phyloP scores from a whole-genome alignment of 495 filamentous ascomycete species.

The Neurospora sp. region DNA sequence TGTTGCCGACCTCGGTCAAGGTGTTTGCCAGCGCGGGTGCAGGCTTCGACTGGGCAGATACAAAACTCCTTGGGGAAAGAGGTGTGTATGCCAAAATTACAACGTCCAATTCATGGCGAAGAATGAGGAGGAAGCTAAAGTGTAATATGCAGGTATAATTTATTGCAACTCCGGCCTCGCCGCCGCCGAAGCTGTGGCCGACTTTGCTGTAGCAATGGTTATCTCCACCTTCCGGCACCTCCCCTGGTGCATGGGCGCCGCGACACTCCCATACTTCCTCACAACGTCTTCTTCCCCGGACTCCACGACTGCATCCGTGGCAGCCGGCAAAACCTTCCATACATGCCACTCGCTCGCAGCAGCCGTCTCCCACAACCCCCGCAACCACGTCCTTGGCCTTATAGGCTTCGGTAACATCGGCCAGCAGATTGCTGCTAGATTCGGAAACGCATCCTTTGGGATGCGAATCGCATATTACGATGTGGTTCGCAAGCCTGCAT shows the following conservation, averaged over 20 bases:
- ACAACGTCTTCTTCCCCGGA: background rate
- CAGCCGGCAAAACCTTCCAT: constrained; percentile 27
- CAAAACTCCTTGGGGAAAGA: constrained; percentile 51
- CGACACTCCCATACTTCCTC: constrained; percentile 26
- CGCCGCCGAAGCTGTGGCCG: constrained; percentile 58
- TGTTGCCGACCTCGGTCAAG: constrained; percentile 54
- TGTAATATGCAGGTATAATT: constrained; percentile 40
- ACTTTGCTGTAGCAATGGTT: constrained; percentile 53
- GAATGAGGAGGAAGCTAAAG: background rate
- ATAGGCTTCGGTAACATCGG: constrained; percentile 64
- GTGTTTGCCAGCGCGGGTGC: constrained; percentile 66
- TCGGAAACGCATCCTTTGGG: constrained; percentile 41
- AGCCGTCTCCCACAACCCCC: constrained; percentile 47
- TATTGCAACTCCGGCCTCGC: constrained; percentile 64
- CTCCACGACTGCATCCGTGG: background rate
- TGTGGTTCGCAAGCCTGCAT: constrained; percentile 42
- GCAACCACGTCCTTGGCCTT: constrained; percentile 45
- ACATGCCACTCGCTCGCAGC: constrained; percentile 50
- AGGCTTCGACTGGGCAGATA: constrained; percentile 71
- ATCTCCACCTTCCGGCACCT: constrained; percentile 56
- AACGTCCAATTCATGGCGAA: background rate
- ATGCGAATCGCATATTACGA: constrained; percentile 66
- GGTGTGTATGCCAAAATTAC: constrained; percentile 34
- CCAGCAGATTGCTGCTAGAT: constrained; percentile 53
- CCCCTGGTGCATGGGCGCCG: constrained; percentile 48